phyloP scores from a whole-genome alignment of 768 basidiomycete species.

The Boletus rubropictus region DNA sequence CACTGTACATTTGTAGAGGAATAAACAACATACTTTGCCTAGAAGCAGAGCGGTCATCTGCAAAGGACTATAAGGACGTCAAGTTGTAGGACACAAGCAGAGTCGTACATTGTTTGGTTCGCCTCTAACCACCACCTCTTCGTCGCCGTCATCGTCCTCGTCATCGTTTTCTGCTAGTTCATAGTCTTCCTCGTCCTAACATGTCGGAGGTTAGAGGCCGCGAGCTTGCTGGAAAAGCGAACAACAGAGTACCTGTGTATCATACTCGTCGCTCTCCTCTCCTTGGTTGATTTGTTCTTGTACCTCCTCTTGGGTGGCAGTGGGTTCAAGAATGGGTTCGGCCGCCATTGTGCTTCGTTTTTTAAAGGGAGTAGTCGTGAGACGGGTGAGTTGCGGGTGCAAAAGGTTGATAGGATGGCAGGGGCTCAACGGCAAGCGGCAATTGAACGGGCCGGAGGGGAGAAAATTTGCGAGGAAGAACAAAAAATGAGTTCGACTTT shows the following conservation, averaged over 20 bases:
- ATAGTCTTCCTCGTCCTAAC: conserved; percentile 18
- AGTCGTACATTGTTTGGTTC: conserved; percentile 10
- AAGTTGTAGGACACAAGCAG: background rate
- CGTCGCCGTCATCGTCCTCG: conserved; percentile 13
- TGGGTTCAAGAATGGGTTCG: conserved; percentile 16
- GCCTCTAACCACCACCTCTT: background rate
- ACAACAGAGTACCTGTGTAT: conserved; percentile 16
- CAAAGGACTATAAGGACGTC: conserved; percentile 3
- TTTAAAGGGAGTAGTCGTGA: background rate
- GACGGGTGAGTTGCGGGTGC: conserved; percentile 3
- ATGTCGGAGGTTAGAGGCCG: background rate
- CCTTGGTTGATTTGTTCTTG: conserved; percentile 11
- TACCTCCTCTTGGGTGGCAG: background rate
- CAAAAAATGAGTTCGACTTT: background rate
- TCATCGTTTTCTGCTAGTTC: background rate
- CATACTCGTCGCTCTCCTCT: conserved; percentile 29
- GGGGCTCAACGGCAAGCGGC: background rate
- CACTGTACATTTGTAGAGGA: background rate
- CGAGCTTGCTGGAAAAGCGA: background rate
- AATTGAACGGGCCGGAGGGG: conserved; percentile 10
- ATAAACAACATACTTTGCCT: conserved; percentile 10
- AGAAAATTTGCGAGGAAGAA: background rate
- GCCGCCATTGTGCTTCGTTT: conserved; percentile 17
- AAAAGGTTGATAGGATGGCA: conserved; percentile 2
- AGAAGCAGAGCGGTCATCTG: conserved; percentile 25